phyloP scores from a whole-genome alignment of 1,284 basidiomycete genomes.

The Microbotryomycetes sp. region DNA sequence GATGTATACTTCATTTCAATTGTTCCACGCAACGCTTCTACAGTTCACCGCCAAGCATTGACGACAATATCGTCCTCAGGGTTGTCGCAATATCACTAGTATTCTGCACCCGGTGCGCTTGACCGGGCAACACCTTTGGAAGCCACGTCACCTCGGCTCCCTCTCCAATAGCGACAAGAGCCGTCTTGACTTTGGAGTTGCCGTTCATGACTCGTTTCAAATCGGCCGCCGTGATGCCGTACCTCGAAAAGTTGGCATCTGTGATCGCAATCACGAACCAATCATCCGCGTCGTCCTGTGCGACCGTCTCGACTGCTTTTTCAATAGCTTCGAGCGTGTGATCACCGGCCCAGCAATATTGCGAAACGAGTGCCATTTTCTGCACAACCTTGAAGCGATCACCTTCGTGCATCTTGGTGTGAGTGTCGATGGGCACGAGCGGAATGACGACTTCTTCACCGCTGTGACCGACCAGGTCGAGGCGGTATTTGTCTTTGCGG shows the following conservation, averaged over 20 bases:
- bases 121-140: conserved; percentile 23
- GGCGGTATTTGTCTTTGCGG: conserved; percentile 33
- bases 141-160: conserved; percentile 29
- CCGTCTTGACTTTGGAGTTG: conserved; percentile 22
- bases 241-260: conserved; percentile 42
- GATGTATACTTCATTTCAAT: no score
- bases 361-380: conserved; percentile 22
- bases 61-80: conserved; percentile 15
- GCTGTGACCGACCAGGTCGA: conserved; percentile 40
- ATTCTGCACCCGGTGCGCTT: conserved; percentile 23
- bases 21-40: no score
- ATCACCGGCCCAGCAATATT: conserved; percentile 32
- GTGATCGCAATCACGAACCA: conserved; percentile 42
- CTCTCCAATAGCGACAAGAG: conserved; percentile 28
- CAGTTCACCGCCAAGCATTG: conserved; percentile 13
- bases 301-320: conserved; percentile 16
- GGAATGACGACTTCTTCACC: conserved; percentile 40
- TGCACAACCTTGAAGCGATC: conserved; percentile 18
- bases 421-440: conserved; percentile 27
- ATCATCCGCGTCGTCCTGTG: conserved; percentile 33
- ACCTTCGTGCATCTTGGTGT: conserved; percentile 11
- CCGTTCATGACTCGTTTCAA: conserved; percentile 8
- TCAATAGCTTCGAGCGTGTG: conserved; percentile 31
- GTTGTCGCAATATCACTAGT: conserved; percentile 25
- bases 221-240: conserved; percentile 37